phyloP scores from a whole-genome alignment of 2,329 filamentous ascomycete genomes.

The Phialemoniopsis sp. region DNA sequence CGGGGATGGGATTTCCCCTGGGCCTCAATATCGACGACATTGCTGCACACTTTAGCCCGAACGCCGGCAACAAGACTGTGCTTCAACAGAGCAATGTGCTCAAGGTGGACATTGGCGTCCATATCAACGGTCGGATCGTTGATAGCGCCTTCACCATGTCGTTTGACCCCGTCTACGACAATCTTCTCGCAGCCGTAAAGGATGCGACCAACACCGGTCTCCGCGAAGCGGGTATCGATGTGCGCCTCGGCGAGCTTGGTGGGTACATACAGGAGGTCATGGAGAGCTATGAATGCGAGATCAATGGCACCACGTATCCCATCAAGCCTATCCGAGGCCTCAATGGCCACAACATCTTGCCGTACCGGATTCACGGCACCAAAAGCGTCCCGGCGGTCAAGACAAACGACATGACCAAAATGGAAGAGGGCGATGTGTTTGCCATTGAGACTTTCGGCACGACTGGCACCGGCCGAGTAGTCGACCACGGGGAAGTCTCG shows the following conservation, averaged over 20 bases:
- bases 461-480: constrained; percentile 72
- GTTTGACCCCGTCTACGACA: constrained; percentile 66
- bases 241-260: constrained; percentile 69
- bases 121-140: constrained; percentile 69
- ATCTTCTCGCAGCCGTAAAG: constrained; percentile 62
- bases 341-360: constrained; percentile 73
- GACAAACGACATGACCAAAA: constrained; percentile 71
- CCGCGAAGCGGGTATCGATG: constrained; percentile 72
- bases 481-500: constrained; percentile 73
- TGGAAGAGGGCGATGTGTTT: constrained; percentile 81
- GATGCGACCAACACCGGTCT: constrained; percentile 76
- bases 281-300: constrained; percentile 73
- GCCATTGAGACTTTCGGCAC: constrained; percentile 81
- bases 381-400: constrained; percentile 82
- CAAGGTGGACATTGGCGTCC: constrained; percentile 75
- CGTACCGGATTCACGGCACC: constrained; percentile 72
- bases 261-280: constrained; percentile 70
- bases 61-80: constrained; percentile 73
- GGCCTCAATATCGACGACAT: constrained; percentile 82
- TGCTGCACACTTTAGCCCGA: constrained; percentile 83
- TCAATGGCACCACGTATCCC: constrained; percentile 62
- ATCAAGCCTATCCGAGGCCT: constrained; percentile 70
- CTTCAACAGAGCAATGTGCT: constrained; percentile 66
- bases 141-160: constrained; percentile 71
- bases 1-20: constrained; percentile 83